Percentiles rank a stretch among this genome's conserved stretches.
phyloP scores from a whole-genome alignment of 2,329 filamentous ascomycete species.

The Neofusicoccum ribis region DNA sequence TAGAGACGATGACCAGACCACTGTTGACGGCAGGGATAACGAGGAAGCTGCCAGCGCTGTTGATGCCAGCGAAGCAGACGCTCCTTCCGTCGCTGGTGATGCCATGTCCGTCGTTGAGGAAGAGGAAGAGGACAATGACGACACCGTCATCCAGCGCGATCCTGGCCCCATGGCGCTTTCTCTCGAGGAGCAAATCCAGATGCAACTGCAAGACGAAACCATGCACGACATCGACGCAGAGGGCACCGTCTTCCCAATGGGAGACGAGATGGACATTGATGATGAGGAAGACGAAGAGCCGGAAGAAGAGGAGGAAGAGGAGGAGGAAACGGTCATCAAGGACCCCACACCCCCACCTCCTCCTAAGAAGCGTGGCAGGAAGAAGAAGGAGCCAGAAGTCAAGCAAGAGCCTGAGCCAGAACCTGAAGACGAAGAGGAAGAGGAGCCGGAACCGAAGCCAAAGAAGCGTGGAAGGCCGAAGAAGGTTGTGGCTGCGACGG shows the following conservation, averaged over 20 bases:
- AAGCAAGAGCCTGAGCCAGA: background rate
- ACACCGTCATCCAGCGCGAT: slow-evolving; percentile 18
- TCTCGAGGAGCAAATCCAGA: slow-evolving; percentile 20
- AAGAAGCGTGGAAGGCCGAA: slow-evolving; percentile 6
- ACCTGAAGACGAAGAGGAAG: background rate
- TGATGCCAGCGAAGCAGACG: background rate
- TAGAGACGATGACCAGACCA: background rate
- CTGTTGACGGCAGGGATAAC: slow-evolving; percentile 26
- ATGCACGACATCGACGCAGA: slow-evolving; percentile 33
- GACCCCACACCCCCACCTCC: slow-evolving; percentile 7
- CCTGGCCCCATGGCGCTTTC: background rate
- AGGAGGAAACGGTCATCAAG: slow-evolving; percentile 14
- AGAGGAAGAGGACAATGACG: slow-evolving; percentile 24
- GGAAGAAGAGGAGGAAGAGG: slow-evolving; percentile 20
- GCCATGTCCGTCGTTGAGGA: background rate
- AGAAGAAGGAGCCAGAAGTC: background rate
- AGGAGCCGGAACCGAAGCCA: background rate
- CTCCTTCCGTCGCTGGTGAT: background rate
- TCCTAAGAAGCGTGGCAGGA: background rate
- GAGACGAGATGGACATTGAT: slow-evolving; percentile 15
- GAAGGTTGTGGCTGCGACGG: background rate
- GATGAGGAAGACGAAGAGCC: slow-evolving; percentile 25
- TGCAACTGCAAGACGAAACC: slow-evolving; percentile 18
- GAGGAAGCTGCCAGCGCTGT: slow-evolving; percentile 22
- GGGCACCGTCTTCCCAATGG: slow-evolving; percentile 27